phyloP scores from a whole-genome alignment of 805 yeast species.

The Schwanniomyces sp. region DNA sequence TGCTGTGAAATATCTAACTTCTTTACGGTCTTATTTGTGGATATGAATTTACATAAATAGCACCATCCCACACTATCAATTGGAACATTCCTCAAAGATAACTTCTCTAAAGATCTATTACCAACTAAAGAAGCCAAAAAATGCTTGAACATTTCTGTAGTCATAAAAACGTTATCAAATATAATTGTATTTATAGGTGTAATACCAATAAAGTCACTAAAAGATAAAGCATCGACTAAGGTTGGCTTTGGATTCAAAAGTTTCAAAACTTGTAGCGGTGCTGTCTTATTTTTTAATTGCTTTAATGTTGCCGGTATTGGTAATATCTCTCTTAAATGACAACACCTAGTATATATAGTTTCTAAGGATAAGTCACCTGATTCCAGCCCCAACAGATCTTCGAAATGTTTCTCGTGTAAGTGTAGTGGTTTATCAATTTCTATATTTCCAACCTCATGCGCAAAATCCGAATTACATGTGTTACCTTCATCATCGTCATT shows the following conservation, averaged over 20 bases:
- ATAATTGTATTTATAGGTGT: slow-evolving; percentile 56
- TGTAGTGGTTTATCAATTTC: slow-evolving; percentile 76
- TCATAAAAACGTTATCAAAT: slow-evolving; percentile 57
- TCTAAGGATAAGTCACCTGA: slow-evolving; percentile 39
- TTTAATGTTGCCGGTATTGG: slow-evolving; percentile 85
- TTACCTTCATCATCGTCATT: slow-evolving; percentile 2
- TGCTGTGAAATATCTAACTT: slow-evolving; percentile 61
- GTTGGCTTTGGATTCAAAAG: slow-evolving; percentile 61
- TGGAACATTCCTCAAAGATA: slow-evolving; percentile 56
- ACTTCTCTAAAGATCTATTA: slow-evolving; percentile 47
- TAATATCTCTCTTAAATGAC: slow-evolving; percentile 86
- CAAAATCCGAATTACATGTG: not conserved
- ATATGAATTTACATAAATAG: slow-evolving; percentile 48
- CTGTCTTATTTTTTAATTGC: slow-evolving; percentile 50
- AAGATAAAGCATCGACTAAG: slow-evolving; percentile 54
- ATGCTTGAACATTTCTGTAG: slow-evolving; percentile 53
- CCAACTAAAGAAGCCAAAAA: slow-evolving; percentile 46
- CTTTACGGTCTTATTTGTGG: slow-evolving; percentile 41
- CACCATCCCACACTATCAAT: slow-evolving; percentile 54
- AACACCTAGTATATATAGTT: slow-evolving; percentile 72
- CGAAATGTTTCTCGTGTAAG: slow-evolving; percentile 54
- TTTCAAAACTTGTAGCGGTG: slow-evolving; percentile 55
- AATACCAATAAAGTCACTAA: slow-evolving; percentile 56
- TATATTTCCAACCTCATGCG: slow-evolving; percentile 13
- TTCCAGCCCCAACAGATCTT: slow-evolving; percentile 17